phyloP scores from a whole-genome alignment of 805 yeast genomes.

The Monosporozyma servazzii region DNA sequence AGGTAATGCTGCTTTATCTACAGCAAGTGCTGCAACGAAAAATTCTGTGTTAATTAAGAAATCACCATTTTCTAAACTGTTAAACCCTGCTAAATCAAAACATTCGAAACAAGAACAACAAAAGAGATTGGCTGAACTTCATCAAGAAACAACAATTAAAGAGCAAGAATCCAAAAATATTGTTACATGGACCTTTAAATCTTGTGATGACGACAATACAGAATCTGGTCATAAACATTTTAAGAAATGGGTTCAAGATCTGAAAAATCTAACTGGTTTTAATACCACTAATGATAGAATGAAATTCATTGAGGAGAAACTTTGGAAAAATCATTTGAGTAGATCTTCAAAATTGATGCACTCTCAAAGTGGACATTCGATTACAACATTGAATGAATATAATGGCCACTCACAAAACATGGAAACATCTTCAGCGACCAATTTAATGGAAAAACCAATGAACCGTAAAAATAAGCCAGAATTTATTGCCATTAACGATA shows the following conservation, averaged over 20 bases:
- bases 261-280: slow-evolving; percentile 43
- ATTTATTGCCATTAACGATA: slow-evolving; percentile 19
- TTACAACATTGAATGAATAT: slow-evolving; percentile 1
- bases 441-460: slow-evolving; percentile 1
- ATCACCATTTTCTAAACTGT: slow-evolving; percentile 8
- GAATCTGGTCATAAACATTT: slow-evolving; percentile 37
- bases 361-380: slow-evolving; percentile 1
- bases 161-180: slow-evolving; percentile 6
- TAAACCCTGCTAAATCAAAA: slow-evolving; percentile 6
- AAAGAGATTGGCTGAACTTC: slow-evolving; percentile 4
- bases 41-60: slow-evolving; percentile 1
- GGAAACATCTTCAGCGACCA: not conserved
- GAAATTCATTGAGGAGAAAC: slow-evolving; percentile 34
- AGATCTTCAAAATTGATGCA: slow-evolving; percentile 3
- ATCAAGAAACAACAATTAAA: slow-evolving; percentile 1
- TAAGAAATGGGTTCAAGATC: slow-evolving; percentile 46
- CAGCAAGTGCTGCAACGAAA: slow-evolving; percentile 2
- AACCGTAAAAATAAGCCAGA: slow-evolving; percentile 17
- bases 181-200: slow-evolving; percentile 24
- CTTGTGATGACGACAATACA: slow-evolving; percentile 29
- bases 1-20: slow-evolving; percentile 10
- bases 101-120: slow-evolving; percentile 6
- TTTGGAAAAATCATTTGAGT: slow-evolving; percentile 16
- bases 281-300: slow-evolving; percentile 43
- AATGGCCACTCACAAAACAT: not conserved